Evolutionary conservation across 148 eudicot species (phyloP).

Genomic region (Beta vulgaris): DNA sequence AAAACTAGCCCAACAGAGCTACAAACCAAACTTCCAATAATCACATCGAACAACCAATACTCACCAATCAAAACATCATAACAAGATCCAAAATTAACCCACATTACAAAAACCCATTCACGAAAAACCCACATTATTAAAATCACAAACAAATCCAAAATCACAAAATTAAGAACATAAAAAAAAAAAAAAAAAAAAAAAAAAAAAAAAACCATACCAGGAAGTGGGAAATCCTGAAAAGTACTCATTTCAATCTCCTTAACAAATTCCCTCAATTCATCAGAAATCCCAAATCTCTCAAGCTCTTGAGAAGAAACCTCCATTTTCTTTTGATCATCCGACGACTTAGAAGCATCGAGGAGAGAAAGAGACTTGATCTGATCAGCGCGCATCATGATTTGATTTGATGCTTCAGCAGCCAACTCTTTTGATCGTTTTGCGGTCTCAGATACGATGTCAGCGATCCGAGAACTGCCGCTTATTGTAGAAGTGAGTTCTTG

Average conservation of each 20-base stretch:
- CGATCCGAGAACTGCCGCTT: slow-evolving; percentile 35
- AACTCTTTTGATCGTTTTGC: slow-evolving; percentile 51
- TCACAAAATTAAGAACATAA: background rate
- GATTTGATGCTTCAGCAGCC: slow-evolving; percentile 61
- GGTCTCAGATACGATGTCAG: slow-evolving; percentile 65
- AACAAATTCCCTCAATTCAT: slow-evolving; percentile 83
- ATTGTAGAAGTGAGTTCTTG: slow-evolving; percentile 49
- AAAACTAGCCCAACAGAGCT: background rate
- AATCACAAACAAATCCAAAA: background rate
- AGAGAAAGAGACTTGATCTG: slow-evolving; percentile 58
- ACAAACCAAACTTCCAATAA: background rate
- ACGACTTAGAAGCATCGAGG: slow-evolving; percentile 33
- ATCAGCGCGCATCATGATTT: slow-evolving; percentile 64
- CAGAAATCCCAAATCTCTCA: slow-evolving; percentile 66
- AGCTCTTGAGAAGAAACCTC: slow-evolving; percentile 42
- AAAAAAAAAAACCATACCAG: slow-evolving; percentile 35
- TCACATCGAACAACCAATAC: background rate
- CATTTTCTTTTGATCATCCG: background rate
- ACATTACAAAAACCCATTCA: slow-evolving; percentile 8
- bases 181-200: background rate
- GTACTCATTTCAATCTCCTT: slow-evolving; percentile 58
- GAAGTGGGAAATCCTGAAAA: slow-evolving; percentile 73
- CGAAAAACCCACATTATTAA: background rate
- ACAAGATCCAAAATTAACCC: slow-evolving; percentile 11
- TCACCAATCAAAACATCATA: background rate